These are phyloP conservation scores for Pleurotus ostreatus DNA, from an alignment of 768 basidiomycete species.

Conservation along the genomic window DNA sequence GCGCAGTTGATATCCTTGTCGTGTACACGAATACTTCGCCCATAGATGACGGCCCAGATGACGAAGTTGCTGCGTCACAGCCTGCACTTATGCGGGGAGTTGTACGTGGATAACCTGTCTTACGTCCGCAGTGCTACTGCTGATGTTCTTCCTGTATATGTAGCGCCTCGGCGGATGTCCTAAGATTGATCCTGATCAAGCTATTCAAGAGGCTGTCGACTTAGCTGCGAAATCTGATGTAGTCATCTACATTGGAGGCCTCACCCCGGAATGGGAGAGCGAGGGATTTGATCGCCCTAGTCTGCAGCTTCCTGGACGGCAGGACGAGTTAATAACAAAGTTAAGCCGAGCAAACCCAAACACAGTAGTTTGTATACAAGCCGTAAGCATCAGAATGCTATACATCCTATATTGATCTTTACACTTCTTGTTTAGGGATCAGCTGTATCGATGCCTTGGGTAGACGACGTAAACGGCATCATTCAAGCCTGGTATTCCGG, in stretches of 20 bases:
- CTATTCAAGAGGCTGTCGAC: conserved; percentile 51
- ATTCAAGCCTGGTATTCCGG: conserved; percentile 5
- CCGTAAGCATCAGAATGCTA: conserved; percentile 13
- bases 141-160: neutral
- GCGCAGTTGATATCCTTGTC: conserved; percentile 49
- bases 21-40: conserved; percentile 62
- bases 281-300: conserved; percentile 71
- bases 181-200: conserved; percentile 53
- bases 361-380: conserved; percentile 58
- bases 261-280: conserved; percentile 71
- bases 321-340: conserved; percentile 53
- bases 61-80: conserved; percentile 45
- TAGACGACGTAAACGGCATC: conserved; percentile 22
- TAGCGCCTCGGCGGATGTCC: conserved; percentile 60
- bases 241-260: conserved; percentile 55
- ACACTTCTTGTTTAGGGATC: conserved; percentile 34
- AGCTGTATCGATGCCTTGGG: conserved; percentile 75
- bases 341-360: conserved; percentile 52
- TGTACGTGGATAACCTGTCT: conserved; percentile 29
- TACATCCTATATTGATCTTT: neutral
- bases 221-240: conserved; percentile 52
- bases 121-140: neutral
- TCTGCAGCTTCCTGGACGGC: conserved; percentile 52
- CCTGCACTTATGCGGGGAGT: conserved; percentile 69
- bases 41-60: conserved; percentile 35